phyloP scores from a whole-genome alignment of 2,329 filamentous ascomycete genomes.

The Calonectria pseudoturangicola region DNA sequence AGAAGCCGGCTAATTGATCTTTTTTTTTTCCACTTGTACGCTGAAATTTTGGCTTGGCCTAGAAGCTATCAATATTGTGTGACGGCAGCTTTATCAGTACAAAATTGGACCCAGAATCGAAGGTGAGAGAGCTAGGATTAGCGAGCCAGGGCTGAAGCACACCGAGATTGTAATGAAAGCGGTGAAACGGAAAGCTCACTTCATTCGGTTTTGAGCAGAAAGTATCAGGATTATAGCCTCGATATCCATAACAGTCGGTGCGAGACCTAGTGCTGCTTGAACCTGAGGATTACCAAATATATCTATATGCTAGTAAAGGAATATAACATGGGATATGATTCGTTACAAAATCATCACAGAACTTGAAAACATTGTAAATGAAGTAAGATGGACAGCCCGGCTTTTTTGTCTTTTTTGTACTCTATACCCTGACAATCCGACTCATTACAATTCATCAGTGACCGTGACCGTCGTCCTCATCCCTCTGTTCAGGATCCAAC shows the following conservation, averaged over 20 bases:
- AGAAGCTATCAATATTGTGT: neutral
- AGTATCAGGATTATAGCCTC: neutral
- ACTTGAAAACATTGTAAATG: constrained; percentile 21
- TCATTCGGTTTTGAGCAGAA: neutral
- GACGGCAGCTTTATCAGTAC: too few species aligned
- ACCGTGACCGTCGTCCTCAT: constrained; percentile 86
- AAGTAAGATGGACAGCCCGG: constrained; percentile 48
- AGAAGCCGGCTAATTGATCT: constrained; percentile 52
- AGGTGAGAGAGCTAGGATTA: too few species aligned
- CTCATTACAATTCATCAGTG: constrained; percentile 72
- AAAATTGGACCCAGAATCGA: neutral
- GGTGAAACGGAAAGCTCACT: neutral
- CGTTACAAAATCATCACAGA: constrained; percentile 18
- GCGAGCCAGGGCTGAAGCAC: neutral
- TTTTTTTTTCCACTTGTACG: constrained; percentile 44
- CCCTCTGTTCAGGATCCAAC: constrained; percentile 90
- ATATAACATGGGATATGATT: constrained; percentile 27
- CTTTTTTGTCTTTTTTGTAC: constrained; percentile 55
- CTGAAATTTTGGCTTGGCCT: neutral
- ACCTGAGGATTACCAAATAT: neutral
- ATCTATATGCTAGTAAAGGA: constrained; percentile 7
- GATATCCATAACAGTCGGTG: neutral
- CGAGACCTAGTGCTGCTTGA: neutral
- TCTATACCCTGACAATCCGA: constrained; percentile 50
- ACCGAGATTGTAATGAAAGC: neutral